These are phyloP conservation scores for Drosera spatulata DNA, from an alignment of 179 eudicot species.

Conservation along the genomic window DNA sequence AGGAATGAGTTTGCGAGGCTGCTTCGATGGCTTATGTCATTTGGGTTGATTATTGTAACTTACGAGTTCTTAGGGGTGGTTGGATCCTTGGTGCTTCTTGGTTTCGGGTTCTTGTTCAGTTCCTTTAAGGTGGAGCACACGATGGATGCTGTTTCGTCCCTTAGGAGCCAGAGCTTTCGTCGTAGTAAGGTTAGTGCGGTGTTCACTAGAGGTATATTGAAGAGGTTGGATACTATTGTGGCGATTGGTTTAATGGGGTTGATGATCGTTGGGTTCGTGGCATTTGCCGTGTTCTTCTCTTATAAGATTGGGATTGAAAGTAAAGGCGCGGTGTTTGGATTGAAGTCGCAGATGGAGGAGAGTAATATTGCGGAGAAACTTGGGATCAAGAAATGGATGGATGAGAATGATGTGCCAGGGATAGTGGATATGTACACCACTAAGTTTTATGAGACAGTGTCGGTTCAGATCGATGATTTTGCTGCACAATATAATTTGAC, in stretches of 20 bases:
- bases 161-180: slow-evolving; percentile 6
- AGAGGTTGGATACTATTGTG: slow-evolving; percentile 19
- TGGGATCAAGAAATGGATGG: slow-evolving; percentile 14
- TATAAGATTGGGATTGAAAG: slow-evolving; percentile 23
- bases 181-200: slow-evolving; percentile 1
- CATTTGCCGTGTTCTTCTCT: slow-evolving; percentile 16
- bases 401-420: slow-evolving; percentile 15
- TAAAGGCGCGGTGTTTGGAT: slow-evolving; percentile 21
- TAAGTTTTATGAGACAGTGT: slow-evolving; percentile 20
- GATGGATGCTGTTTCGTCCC: neutral
- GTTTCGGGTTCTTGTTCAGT: slow-evolving; percentile 22
- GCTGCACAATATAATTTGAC: slow-evolving; percentile 17
- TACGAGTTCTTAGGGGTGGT: slow-evolving; percentile 20
- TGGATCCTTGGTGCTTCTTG: slow-evolving; percentile 17
- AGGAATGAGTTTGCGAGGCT: slow-evolving; percentile 21
- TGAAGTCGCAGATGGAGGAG: slow-evolving; percentile 18
- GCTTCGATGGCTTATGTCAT: slow-evolving; percentile 24
- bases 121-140: neutral
- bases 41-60: slow-evolving; percentile 20
- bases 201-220: slow-evolving; percentile 10
- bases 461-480: slow-evolving; percentile 14
- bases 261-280: slow-evolving; percentile 17
- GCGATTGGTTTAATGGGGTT: slow-evolving; percentile 19
- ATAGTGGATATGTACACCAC: slow-evolving; percentile 22
- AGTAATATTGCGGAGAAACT: slow-evolving; percentile 17